Evolutionary conservation across 2,329 filamentous ascomycete genomes (phyloP).

Genomic region (Venturia carpophila): DNA sequence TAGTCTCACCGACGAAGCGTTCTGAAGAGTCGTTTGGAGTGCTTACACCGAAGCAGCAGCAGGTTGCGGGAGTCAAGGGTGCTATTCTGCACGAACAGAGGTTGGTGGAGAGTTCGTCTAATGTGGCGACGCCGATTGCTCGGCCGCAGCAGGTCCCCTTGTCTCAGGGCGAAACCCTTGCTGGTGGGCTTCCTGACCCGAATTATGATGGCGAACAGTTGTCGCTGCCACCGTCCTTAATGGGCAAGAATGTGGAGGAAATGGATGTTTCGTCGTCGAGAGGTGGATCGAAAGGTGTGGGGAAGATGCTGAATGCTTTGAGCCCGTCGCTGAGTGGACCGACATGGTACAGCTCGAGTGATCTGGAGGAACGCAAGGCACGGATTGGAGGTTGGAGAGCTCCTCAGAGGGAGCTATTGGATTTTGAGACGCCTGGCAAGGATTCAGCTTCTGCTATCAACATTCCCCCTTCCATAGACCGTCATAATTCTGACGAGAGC

Average conservation of each 20-base stretch:
- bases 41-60: background rate
- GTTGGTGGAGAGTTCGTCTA: constrained; percentile 42
- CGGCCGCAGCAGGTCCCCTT: constrained; percentile 29
- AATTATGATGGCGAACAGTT: constrained; percentile 26
- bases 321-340: constrained; percentile 22
- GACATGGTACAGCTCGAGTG: constrained; percentile 22
- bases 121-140: constrained; percentile 49
- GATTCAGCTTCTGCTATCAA: constrained; percentile 29
- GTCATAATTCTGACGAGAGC: constrained; percentile 54
- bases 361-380: constrained; percentile 33
- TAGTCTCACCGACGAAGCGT: background rate
- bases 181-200: constrained; percentile 12
- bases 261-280: background rate
- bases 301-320: constrained; percentile 27
- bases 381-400: constrained; percentile 40
- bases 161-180: constrained; percentile 20
- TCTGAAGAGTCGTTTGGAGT: background rate
- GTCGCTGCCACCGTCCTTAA: constrained; percentile 30
- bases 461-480: constrained; percentile 32
- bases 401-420: constrained; percentile 43
- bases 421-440: constrained; percentile 38
- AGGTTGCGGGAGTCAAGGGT: background rate
- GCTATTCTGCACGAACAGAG: constrained; percentile 8
- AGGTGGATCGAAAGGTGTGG: background rate
- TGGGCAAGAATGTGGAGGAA: constrained; percentile 11